Evolutionary conservation across 768 basidiomycete species (phyloP).

Genomic region (Phlebiopsis gigantea): DNA sequence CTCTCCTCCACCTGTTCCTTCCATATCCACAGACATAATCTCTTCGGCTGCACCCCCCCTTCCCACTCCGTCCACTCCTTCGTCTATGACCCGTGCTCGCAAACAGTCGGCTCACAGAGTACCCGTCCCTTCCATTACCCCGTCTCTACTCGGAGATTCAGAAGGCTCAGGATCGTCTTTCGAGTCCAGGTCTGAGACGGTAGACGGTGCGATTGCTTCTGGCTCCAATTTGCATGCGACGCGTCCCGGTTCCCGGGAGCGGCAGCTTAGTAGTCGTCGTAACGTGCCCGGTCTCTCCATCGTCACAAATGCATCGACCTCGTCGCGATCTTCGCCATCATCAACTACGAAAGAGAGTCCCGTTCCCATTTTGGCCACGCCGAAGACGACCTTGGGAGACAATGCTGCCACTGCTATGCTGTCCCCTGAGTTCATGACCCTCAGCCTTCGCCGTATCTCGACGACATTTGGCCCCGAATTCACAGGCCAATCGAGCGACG

Average conservation of each 20-base stretch:
- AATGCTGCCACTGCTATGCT: slow-evolving; percentile 12
- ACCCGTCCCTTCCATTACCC: slow-evolving; percentile 24
- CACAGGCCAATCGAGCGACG: slow-evolving; percentile 34
- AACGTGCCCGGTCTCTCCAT: slow-evolving; percentile 25
- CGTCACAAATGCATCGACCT: slow-evolving; percentile 16
- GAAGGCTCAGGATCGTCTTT: slow-evolving; percentile 15
- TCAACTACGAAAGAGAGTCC: background rate
- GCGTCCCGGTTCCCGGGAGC: slow-evolving; percentile 4
- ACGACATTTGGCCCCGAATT: slow-evolving; percentile 72
- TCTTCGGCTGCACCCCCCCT: slow-evolving; percentile 12
- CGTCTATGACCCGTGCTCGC: slow-evolving; percentile 12
- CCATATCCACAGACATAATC: slow-evolving; percentile 25
- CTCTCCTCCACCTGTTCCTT: slow-evolving; percentile 54
- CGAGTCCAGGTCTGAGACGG: slow-evolving; percentile 15
- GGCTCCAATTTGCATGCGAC: background rate
- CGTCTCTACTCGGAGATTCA: slow-evolving; percentile 14
- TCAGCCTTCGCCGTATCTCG: slow-evolving; percentile 73
- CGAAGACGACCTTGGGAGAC: slow-evolving; percentile 14
- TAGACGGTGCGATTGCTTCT: background rate
- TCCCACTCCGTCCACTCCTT: slow-evolving; percentile 12
- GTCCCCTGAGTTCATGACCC: slow-evolving; percentile 53
- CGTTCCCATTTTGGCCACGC: slow-evolving; percentile 9
- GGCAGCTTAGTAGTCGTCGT: slow-evolving; percentile 21
- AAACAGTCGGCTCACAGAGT: slow-evolving; percentile 22
- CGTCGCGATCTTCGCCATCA: background rate